phyloP scores from a whole-genome alignment of 306 rosid genomes.

The Sicyos baderoa region DNA sequence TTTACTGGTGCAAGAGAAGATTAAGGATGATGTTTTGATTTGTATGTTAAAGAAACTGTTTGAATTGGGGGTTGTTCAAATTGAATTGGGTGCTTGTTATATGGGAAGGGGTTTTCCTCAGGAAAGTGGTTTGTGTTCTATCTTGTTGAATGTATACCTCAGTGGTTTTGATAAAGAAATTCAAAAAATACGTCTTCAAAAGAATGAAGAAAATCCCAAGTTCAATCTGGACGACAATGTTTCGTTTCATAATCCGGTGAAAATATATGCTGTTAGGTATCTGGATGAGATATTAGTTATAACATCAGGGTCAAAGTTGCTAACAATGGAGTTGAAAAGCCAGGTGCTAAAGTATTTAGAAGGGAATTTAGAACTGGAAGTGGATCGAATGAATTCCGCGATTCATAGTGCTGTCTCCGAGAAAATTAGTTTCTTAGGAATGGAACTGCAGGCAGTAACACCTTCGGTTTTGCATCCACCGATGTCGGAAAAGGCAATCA shows the following conservation, averaged over 20 bases:
- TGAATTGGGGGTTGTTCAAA: slow-evolving; percentile 30
- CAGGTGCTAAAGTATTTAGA: slow-evolving; percentile 47
- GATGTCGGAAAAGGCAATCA: slow-evolving; percentile 65
- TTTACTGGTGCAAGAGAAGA: slow-evolving; percentile 36
- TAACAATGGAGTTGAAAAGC: slow-evolving; percentile 54
- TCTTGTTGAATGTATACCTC: slow-evolving; percentile 65
- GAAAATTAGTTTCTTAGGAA: slow-evolving; percentile 70
- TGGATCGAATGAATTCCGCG: slow-evolving; percentile 45
- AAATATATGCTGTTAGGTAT: slow-evolving; percentile 76
- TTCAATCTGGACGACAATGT: slow-evolving; percentile 28
- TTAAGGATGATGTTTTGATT: slow-evolving; percentile 34
- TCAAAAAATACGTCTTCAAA: slow-evolving; percentile 51
- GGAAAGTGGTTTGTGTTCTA: slow-evolving; percentile 57
- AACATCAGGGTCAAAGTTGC: slow-evolving; percentile 57
- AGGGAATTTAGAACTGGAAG: slow-evolving; percentile 47
- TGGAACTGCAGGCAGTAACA: slow-evolving; percentile 69
- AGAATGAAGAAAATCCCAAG: slow-evolving; percentile 39
- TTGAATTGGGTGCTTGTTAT: slow-evolving; percentile 49
- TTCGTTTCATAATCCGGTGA: slow-evolving; percentile 65
- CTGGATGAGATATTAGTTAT: slow-evolving; percentile 69
- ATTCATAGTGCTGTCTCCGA: slow-evolving; percentile 83
- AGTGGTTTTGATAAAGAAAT: slow-evolving; percentile 68
- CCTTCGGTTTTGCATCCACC: slow-evolving; percentile 65
- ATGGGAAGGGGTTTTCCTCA: slow-evolving; percentile 77
- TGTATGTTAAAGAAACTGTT: slow-evolving; percentile 35